Evolutionary conservation across 2,329 filamentous ascomycete species (phyloP).

Genomic region (Aspergillus cejpii): DNA sequence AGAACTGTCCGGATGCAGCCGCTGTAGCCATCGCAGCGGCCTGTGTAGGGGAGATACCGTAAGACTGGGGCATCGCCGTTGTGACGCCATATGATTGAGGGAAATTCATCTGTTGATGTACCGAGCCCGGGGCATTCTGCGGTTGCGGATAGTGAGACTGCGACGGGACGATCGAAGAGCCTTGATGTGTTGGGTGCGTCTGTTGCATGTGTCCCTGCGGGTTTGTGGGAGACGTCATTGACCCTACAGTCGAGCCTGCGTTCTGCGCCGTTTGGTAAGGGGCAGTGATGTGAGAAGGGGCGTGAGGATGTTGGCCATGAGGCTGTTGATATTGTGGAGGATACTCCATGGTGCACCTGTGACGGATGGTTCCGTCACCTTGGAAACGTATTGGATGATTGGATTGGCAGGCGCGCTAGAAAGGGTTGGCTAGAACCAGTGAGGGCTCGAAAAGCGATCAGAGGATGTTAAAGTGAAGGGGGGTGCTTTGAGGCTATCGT

Average conservation of each 20-base stretch:
- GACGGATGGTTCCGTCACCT: slow-evolving; percentile 25
- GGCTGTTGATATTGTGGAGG: slow-evolving; percentile 64
- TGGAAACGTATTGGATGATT: slow-evolving; percentile 18
- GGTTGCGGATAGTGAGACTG: slow-evolving; percentile 63
- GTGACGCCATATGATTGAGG: slow-evolving; percentile 69
- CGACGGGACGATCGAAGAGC: slow-evolving; percentile 71
- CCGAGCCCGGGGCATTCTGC: slow-evolving; percentile 53
- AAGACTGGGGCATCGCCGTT: slow-evolving; percentile 63
- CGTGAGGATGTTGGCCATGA: slow-evolving; percentile 56
- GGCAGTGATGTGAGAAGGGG: slow-evolving; percentile 50
- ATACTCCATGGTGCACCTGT: slow-evolving; percentile 61
- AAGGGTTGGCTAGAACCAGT: no score
- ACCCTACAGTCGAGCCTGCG: slow-evolving; percentile 39
- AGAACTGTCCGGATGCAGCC: slow-evolving; percentile 78
- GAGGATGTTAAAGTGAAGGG: slow-evolving; percentile 21
- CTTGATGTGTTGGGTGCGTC: slow-evolving; percentile 56
- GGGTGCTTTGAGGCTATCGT: slow-evolving; percentile 18
- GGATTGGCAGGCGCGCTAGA: slow-evolving; percentile 8
- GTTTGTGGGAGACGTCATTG: slow-evolving; percentile 67
- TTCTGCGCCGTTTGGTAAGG: slow-evolving; percentile 57
- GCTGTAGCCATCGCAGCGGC: slow-evolving; percentile 92
- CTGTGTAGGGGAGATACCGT: slow-evolving; percentile 75
- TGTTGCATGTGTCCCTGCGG: slow-evolving; percentile 60
- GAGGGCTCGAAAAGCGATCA: slow-evolving; percentile 14
- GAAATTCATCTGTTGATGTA: slow-evolving; percentile 71